Conservation (phyloP, 169 alveolate genomes). For the Babesia caballi region DNA sequence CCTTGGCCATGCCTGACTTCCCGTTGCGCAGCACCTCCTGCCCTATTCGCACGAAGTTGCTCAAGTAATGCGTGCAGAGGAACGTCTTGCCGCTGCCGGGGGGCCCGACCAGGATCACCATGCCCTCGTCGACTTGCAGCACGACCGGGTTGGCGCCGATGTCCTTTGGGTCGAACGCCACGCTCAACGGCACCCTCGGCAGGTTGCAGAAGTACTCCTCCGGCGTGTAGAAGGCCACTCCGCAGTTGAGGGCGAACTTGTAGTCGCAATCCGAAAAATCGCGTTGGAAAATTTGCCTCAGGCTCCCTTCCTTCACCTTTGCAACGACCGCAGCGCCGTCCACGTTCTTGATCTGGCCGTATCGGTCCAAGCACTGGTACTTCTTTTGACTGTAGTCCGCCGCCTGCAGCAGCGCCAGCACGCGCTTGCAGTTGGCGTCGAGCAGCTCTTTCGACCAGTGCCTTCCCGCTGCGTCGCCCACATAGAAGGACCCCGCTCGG, state of each 20-base stretch:
- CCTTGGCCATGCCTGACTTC: not conserved
- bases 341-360: not conserved
- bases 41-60: not conserved
- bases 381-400: slow-evolving; percentile 17
- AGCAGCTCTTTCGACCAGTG: slow-evolving; percentile 40
- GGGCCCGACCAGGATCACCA: slow-evolving; percentile 54
- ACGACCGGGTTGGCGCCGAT: slow-evolving; percentile 29
- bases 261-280: slow-evolving; percentile 75
- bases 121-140: slow-evolving; percentile 23
- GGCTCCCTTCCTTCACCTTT: slow-evolving; percentile 5
- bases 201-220: slow-evolving; percentile 62
- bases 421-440: slow-evolving; percentile 41
- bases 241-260: slow-evolving; percentile 71
- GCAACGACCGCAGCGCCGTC: slow-evolving; percentile 59
- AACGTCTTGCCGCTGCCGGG: slow-evolving; percentile 52
- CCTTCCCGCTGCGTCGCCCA: slow-evolving; percentile 79
- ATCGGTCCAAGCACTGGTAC: not conserved
- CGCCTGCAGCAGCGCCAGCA: slow-evolving; percentile 56
- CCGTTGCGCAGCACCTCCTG: not conserved
- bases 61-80: not conserved
- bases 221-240: slow-evolving; percentile 69
- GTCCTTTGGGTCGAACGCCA: slow-evolving; percentile 44
- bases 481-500: slow-evolving; percentile 58
- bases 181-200: not conserved
- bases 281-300: slow-evolving; percentile 24